Evolutionary conservation across 805 yeast genomes (phyloP).

Genomic region (Citeromyces matritensis): DNA sequence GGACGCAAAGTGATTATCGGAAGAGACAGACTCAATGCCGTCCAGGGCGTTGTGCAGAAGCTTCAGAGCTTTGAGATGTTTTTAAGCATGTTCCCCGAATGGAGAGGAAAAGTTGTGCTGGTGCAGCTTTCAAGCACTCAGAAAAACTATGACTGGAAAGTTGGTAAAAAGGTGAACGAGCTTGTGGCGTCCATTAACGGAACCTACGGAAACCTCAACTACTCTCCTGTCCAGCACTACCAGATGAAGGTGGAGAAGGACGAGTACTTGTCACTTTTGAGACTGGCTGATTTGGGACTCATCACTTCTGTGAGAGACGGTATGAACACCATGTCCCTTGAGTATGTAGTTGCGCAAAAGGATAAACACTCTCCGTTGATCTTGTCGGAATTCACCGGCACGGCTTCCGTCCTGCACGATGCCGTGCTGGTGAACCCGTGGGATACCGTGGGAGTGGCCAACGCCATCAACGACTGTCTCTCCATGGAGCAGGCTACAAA

Average conservation of each 20-base stretch:
- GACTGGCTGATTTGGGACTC: slow-evolving; percentile 82
- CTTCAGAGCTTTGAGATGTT: slow-evolving; percentile 83
- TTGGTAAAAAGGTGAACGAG: slow-evolving; percentile 76
- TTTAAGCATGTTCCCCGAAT: slow-evolving; percentile 81
- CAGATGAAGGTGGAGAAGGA: slow-evolving; percentile 79
- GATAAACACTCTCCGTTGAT: slow-evolving; percentile 62
- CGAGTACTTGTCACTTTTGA: slow-evolving; percentile 75
- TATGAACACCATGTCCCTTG: slow-evolving; percentile 90
- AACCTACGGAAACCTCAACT: slow-evolving; percentile 67
- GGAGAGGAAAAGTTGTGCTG: slow-evolving; percentile 75
- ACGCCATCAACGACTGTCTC: slow-evolving; percentile 59
- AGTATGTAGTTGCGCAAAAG: slow-evolving; percentile 80
- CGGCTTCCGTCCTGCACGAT: slow-evolving; percentile 53
- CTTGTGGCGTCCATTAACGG: slow-evolving; percentile 73
- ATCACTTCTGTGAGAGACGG: slow-evolving; percentile 92
- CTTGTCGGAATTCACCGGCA: slow-evolving; percentile 87
- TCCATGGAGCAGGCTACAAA: slow-evolving; percentile 32
- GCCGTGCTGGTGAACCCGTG: slow-evolving; percentile 89
- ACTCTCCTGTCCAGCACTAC: slow-evolving; percentile 83
- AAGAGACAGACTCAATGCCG: slow-evolving; percentile 82
- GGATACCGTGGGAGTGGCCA: slow-evolving; percentile 91
- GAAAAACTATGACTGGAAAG: slow-evolving; percentile 37
- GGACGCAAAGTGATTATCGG: slow-evolving; percentile 78
- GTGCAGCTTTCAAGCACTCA: slow-evolving; percentile 88
- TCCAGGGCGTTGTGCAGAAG: slow-evolving; percentile 89